Evolutionary conservation across 1,139 yeast species (phyloP).

Genomic region (Kluyveromyces sp.): DNA sequence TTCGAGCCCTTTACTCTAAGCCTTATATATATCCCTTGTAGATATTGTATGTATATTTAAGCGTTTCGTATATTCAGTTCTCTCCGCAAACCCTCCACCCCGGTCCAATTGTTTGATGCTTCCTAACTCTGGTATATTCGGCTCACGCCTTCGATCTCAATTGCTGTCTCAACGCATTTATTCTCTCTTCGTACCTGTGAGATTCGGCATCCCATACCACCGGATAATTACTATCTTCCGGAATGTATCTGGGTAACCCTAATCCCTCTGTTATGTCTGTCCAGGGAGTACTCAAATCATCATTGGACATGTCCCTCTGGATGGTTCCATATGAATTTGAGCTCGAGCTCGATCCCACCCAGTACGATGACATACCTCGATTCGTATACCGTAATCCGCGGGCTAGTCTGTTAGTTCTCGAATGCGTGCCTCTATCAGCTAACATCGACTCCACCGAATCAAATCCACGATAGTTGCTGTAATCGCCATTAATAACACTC

Average conservation of each 20-base stretch:
- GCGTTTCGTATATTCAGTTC: neutral
- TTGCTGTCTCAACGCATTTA: constrained; percentile 19
- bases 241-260: constrained; percentile 16
- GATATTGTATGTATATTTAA: neutral
- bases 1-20: neutral
- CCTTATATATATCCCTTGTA: neutral
- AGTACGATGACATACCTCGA: constrained; percentile 75
- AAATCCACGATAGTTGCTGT: constrained; percentile 75
- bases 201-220: constrained; percentile 44
- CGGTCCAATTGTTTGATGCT: too few relatives aligned
- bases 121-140: too few relatives aligned
- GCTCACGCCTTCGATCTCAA: neutral
- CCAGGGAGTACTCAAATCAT: constrained; percentile 35
- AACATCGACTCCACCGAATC: constrained; percentile 69
- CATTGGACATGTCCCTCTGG: constrained; percentile 2
- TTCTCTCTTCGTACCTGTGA: constrained; percentile 31
- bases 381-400: constrained; percentile 78
- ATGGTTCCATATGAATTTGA: constrained; percentile 6
- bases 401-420: constrained; percentile 64
- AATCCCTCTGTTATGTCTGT: constrained; percentile 36
- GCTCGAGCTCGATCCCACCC: constrained; percentile 41
- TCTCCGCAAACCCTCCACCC: too few relatives aligned
- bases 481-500: constrained; percentile 64
- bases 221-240: constrained; percentile 42
- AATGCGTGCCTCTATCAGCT: constrained; percentile 59